These are phyloP conservation scores for Ascoidea rubescens DNA, from an alignment of 805 yeast species.

Conservation along the genomic window DNA sequence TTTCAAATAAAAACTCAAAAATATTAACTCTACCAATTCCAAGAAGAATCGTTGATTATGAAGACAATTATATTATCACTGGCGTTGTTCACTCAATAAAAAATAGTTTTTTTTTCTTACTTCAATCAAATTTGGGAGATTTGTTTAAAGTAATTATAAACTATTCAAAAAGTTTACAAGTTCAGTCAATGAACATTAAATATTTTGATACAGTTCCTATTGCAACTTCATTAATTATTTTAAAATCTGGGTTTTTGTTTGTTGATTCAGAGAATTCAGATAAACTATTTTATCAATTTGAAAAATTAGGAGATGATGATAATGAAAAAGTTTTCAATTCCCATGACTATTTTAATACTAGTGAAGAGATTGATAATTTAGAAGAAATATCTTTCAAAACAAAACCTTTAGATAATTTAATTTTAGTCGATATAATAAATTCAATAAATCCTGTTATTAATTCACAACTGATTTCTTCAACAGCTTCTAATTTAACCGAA, in stretches of 20 bases:
- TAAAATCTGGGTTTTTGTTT: slow-evolving; percentile 65
- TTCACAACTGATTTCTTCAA: slow-evolving; percentile 19
- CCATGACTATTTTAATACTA: slow-evolving; percentile 15
- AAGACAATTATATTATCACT: slow-evolving; percentile 27
- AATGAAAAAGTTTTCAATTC: slow-evolving; percentile 23
- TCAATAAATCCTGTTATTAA: slow-evolving; percentile 38
- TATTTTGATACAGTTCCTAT: slow-evolving; percentile 71
- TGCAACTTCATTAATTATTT: slow-evolving; percentile 39
- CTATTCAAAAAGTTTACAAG: slow-evolving; percentile 22
- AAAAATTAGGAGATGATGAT: slow-evolving; percentile 51
- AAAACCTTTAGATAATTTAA: slow-evolving; percentile 35
- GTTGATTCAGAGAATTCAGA: slow-evolving; percentile 51
- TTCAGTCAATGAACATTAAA: slow-evolving; percentile 31
- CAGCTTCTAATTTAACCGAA: slow-evolving; percentile 18
- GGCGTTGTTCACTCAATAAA: slow-evolving; percentile 59
- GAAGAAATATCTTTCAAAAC: slow-evolving; percentile 14
- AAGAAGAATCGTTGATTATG: slow-evolving; percentile 18
- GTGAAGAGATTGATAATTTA: slow-evolving; percentile 20
- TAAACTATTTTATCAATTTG: slow-evolving; percentile 66
- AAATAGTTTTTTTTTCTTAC: slow-evolving; percentile 44
- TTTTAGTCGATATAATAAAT: slow-evolving; percentile 34
- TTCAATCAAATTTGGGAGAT: slow-evolving; percentile 67
- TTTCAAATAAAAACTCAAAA: slow-evolving; percentile 18
- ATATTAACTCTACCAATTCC: slow-evolving; percentile 42
- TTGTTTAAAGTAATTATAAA: slow-evolving; percentile 51